A percentile compares a stretch with the other conserved stretches of the same genome.
Evolutionary conservation across 2,329 filamentous ascomycete species (phyloP).

Genomic region (Chrysosporium queenslandicum): DNA sequence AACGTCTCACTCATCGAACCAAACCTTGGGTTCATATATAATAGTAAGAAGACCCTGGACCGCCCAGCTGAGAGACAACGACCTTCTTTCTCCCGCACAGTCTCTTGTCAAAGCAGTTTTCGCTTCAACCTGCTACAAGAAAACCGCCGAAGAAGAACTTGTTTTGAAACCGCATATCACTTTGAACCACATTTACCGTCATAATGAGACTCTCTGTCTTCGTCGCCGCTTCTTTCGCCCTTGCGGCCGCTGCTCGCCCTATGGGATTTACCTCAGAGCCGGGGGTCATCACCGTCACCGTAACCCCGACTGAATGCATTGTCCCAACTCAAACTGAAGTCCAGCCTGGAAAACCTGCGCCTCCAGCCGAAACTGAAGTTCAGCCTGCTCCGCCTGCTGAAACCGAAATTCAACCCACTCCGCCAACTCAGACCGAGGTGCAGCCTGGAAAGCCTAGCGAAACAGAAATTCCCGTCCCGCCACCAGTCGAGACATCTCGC

Average conservation of each 20-base stretch:
- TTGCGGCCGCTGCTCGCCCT: conserved; percentile 5
- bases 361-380: background rate
- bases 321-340: background rate
- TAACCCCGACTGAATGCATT: background rate
- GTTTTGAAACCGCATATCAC: too few relatives aligned
- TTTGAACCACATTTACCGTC: background rate
- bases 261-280: background rate
- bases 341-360: background rate
- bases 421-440: background rate
- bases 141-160: background rate
- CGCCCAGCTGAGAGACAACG: background rate
- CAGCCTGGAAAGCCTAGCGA: background rate
- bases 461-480: background rate
- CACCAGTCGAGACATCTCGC: background rate
- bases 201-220: conserved; percentile 6
- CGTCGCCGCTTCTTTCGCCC: conserved; percentile 3
- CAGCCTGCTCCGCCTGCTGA: background rate
- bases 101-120: background rate
- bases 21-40: conserved; percentile 3
- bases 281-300: conserved; percentile 1
- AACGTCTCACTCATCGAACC: background rate
- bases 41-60: background rate
- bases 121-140: background rate
- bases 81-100: background rate
- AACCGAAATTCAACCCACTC: background rate